Evolutionary conservation across 495 filamentous ascomycete genomes (phyloP).

Genomic region (Annulohypoxylon bovei): DNA sequence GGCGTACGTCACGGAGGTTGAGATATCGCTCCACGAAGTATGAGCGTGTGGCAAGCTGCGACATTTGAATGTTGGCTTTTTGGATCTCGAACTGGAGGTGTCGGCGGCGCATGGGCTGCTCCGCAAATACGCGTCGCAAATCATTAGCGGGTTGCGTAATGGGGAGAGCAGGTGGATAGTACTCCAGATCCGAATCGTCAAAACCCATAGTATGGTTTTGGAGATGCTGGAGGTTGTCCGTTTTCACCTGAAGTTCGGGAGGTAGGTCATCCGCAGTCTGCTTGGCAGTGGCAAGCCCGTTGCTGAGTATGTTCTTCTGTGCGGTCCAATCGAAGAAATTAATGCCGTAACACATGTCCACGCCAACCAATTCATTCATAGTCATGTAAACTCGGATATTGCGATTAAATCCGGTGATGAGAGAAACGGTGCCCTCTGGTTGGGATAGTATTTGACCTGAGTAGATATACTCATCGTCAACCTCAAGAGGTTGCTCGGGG

Average conservation of each 20-base stretch:
- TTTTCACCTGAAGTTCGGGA: slow-evolving; percentile 64
- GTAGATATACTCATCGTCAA: slow-evolving; percentile 82
- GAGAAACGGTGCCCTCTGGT: slow-evolving; percentile 68
- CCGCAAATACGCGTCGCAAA: slow-evolving; percentile 49
- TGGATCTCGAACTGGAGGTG: slow-evolving; percentile 83
- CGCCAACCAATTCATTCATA: slow-evolving; percentile 71
- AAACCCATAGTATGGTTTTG: slow-evolving; percentile 40
- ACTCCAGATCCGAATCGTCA: slow-evolving; percentile 48
- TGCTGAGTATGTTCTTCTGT: slow-evolving; percentile 70
- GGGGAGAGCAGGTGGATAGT: slow-evolving; percentile 50
- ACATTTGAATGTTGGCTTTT: slow-evolving; percentile 82
- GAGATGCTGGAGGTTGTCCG: slow-evolving; percentile 38
- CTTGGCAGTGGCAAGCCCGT: slow-evolving; percentile 69
- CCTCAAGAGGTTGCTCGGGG: slow-evolving; percentile 79
- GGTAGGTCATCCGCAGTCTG: slow-evolving; percentile 68
- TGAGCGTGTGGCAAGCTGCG: slow-evolving; percentile 76
- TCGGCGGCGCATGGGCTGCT: slow-evolving; percentile 54
- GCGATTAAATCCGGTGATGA: slow-evolving; percentile 79
- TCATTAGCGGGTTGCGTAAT: slow-evolving; percentile 48
- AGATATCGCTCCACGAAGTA: slow-evolving; percentile 87
- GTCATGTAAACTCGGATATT: slow-evolving; percentile 76
- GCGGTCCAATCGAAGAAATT: slow-evolving; percentile 75
- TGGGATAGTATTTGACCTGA: slow-evolving; percentile 69
- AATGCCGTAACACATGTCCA: slow-evolving; percentile 78
- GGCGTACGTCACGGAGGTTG: slow-evolving; percentile 67